These are phyloP conservation scores for Boletales sp. DNA, from an alignment of 768 basidiomycete species.

Conservation along the genomic window DNA sequence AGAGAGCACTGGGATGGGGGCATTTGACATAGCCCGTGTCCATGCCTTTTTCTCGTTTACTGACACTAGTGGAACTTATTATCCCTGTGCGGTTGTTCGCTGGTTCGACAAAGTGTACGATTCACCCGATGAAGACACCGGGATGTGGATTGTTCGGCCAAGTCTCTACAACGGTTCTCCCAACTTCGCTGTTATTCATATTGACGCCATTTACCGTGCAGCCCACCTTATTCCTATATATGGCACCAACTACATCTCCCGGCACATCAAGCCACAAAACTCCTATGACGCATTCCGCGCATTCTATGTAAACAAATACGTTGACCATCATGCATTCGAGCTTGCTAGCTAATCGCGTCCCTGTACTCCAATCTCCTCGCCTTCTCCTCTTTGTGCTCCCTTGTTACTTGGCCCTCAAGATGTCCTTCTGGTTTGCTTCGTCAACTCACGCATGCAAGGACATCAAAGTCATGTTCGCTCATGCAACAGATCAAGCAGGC, in stretches of 20 bases:
- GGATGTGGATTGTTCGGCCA: constrained; percentile 28
- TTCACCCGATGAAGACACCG: constrained; percentile 19
- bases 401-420: too few relatives aligned
- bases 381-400: too few relatives aligned
- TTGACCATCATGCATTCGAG: not conserved
- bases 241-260: constrained; percentile 1
- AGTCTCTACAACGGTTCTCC: not conserved
- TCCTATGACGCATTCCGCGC: constrained; percentile 18
- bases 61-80: not conserved
- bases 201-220: constrained; percentile 27
- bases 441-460: too few relatives aligned
- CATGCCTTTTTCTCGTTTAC: constrained; percentile 23
- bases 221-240: constrained; percentile 27
- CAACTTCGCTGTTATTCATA: constrained; percentile 15
- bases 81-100: constrained; percentile 17
- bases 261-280: not conserved
- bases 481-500: constrained; percentile 81
- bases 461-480: constrained; percentile 53
- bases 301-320: not conserved
- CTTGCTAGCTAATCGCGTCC: too few relatives aligned
- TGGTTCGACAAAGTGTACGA: constrained; percentile 19
- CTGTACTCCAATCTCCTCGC: too few relatives aligned
- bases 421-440: too few relatives aligned
- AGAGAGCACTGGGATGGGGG: constrained; percentile 8
- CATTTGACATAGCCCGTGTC: constrained; percentile 14